These are phyloP conservation scores for Decorospora gaudefroyi DNA, from an alignment of 2,329 filamentous ascomycete species.

Conservation along the genomic window DNA sequence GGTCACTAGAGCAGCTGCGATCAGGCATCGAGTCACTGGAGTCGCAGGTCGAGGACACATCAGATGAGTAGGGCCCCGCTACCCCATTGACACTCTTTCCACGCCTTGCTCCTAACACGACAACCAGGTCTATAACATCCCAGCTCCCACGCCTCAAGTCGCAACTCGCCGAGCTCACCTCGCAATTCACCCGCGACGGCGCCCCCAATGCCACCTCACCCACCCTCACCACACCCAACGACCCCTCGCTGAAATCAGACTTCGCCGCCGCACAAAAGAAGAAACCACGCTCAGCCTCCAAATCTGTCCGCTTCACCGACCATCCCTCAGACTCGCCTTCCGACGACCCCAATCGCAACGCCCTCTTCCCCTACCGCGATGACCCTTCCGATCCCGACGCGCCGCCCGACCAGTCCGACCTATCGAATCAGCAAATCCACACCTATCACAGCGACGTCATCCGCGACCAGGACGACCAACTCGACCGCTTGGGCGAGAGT, in stretches of 20 bases:
- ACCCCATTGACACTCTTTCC: too few relatives aligned
- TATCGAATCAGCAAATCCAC: slow-evolving; percentile 86
- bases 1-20: slow-evolving; percentile 83
- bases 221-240: slow-evolving; percentile 52
- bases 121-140: slow-evolving; percentile 49
- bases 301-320: slow-evolving; percentile 87
- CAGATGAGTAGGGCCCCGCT: slow-evolving; percentile 58
- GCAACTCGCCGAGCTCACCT: slow-evolving; percentile 75
- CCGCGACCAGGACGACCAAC: slow-evolving; percentile 86
- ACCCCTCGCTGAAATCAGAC: slow-evolving; percentile 45
- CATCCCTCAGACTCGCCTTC: slow-evolving; percentile 41
- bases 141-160: slow-evolving; percentile 70
- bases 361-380: slow-evolving; percentile 73
- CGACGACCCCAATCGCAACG: slow-evolving; percentile 57
- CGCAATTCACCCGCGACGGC: slow-evolving; percentile 71
- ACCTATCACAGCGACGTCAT: slow-evolving; percentile 79
- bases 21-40: slow-evolving; percentile 76
- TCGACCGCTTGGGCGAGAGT: slow-evolving; percentile 83
- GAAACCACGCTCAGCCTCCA: slow-evolving; percentile 53
- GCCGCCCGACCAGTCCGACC: slow-evolving; percentile 57
- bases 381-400: slow-evolving; percentile 57
- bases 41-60: slow-evolving; percentile 62
- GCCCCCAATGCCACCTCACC: slow-evolving; percentile 52
- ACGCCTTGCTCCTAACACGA: too few relatives aligned
- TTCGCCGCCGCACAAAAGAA: slow-evolving; percentile 45